phyloP scores from a whole-genome alignment of 164 flowering plant species.

The Magnolia kwangsiensis region DNA sequence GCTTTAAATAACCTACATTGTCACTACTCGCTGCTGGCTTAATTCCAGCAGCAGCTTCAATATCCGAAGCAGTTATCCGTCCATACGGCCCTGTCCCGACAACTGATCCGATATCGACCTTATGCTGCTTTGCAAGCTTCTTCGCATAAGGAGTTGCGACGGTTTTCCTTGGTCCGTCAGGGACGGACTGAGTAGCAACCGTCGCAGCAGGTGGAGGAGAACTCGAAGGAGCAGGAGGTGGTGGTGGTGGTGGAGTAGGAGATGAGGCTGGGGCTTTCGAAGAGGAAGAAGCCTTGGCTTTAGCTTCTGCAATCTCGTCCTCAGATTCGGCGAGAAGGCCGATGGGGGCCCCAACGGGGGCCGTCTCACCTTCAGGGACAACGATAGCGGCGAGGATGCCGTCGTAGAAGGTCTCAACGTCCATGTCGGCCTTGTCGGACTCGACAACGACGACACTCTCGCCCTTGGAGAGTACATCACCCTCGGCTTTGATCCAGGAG shows the following conservation, averaged over 20 bases:
- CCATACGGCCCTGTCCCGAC: slow-evolving; percentile 82
- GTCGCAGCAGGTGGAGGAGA: slow-evolving; percentile 8
- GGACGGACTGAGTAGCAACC: slow-evolving; percentile 11
- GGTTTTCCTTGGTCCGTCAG: slow-evolving; percentile 48
- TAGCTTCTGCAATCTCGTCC: slow-evolving; percentile 65
- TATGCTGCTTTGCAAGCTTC: slow-evolving; percentile 91
- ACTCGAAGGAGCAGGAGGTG: slow-evolving; percentile 18
- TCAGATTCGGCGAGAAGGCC: slow-evolving; percentile 83
- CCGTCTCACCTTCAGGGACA: slow-evolving; percentile 70
- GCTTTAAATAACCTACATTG: slow-evolving; percentile 26
- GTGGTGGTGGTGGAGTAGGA: slow-evolving; percentile 21
- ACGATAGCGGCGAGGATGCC: slow-evolving; percentile 91
- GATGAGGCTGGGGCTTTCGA: slow-evolving; percentile 24
- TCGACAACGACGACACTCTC: slow-evolving; percentile 94
- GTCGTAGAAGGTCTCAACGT: slow-evolving; percentile 89
- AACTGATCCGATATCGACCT: slow-evolving; percentile 61
- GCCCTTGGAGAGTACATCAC: slow-evolving; percentile 80
- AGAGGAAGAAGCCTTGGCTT: slow-evolving; percentile 50
- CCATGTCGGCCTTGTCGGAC: slow-evolving; percentile 97
- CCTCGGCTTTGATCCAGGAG: slow-evolving; percentile 87
- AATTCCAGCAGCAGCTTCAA: slow-evolving; percentile 83
- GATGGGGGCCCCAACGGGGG: slow-evolving; percentile 90
- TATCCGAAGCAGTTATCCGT: slow-evolving; percentile 69
- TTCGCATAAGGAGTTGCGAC: slow-evolving; percentile 82
- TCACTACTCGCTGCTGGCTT: slow-evolving; percentile 26